Evolutionary conservation across 2,329 filamentous ascomycete genomes (phyloP).

Genomic region (Teratosphaeria epicoccoides): DNA sequence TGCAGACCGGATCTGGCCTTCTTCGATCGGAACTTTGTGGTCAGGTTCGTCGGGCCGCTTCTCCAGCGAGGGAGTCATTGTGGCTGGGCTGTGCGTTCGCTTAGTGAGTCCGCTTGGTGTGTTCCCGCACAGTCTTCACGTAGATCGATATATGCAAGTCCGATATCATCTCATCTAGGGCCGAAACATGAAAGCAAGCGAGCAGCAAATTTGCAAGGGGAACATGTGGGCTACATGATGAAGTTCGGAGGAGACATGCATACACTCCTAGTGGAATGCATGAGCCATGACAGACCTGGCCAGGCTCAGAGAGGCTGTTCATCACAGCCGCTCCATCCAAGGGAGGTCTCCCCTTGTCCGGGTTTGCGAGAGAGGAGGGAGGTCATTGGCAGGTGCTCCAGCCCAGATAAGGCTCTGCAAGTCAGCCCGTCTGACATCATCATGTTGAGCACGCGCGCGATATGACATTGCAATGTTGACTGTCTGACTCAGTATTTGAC

Average conservation of each 20-base stretch:
- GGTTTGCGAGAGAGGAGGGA: too few relatives aligned
- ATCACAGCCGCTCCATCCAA: neutral
- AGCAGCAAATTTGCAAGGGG: neutral
- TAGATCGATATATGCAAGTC: neutral
- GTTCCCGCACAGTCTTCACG: neutral
- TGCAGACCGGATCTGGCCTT: constrained; percentile 5
- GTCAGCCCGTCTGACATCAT: too few relatives aligned
- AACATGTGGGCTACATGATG: neutral
- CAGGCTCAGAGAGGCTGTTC: neutral
- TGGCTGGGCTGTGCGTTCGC: neutral
- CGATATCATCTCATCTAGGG: neutral
- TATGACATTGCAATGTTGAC: too few relatives aligned
- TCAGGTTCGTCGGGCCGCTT: neutral
- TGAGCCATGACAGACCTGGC: neutral
- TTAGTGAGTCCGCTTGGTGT: neutral
- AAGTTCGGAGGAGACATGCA: neutral
- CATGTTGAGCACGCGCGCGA: too few relatives aligned
- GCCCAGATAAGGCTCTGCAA: neutral
- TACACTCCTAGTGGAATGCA: neutral
- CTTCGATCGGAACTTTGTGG: constrained; percentile 1
- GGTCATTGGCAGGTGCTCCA: neutral
- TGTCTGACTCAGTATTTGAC: too few relatives aligned
- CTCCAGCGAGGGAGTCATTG: neutral
- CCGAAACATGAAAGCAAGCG: neutral
- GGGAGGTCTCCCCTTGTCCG: neutral